Evolutionary conservation across 352 stramenopile genomes (phyloP), one percentile per base, ranked within the genome.

Genomic region (Pythium rhizo-oryzae): DNA sequence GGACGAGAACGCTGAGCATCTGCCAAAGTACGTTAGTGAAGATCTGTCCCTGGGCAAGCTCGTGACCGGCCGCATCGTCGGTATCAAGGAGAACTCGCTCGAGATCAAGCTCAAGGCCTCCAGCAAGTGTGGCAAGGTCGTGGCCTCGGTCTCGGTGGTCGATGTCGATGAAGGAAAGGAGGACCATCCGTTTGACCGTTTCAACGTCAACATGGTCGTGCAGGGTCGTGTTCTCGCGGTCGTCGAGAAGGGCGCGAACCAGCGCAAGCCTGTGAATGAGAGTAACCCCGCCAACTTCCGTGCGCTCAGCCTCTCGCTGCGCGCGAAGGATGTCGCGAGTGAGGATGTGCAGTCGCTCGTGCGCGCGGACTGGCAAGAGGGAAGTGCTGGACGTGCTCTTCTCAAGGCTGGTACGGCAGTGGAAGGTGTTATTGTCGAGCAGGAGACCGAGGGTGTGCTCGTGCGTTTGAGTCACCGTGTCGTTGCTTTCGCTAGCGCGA

Each of bases 101-200:
- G 86, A 96, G 65, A 81, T 96, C 65, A 91, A 91, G 58, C 66
- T 96, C 35, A 85, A 91, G 77, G 84, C 81, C 6, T 77, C 62
- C 46, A 92, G 90, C 72, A 89, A 84, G 63, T 75, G 77, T 15
- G 85, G 89, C 52, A 96, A 94, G 75, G 82, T 96, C 9, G 72
- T 88, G 43, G 75, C 86, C 30, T 74, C 78, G 18, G 87, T 96
- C 5, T 94, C 89, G 16, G 89, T 96, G 59, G 86, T 92, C 16
- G 89, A 96, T 70, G 86, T 96, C 18, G 86, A 96, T 64, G 74
- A 65, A 23, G 71, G 77, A 21, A 55, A 43, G 0, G 71, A 75
- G n/a, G 77, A 75, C 28, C 89, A 96, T 54, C 89, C 89, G 54
- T 95, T 97, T 63, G 87, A 96, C 68, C 75, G 62, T 39, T 97